phyloP scores from a whole-genome alignment of 2,329 filamentous ascomycete species.

The Thermoascus crustaceus region DNA sequence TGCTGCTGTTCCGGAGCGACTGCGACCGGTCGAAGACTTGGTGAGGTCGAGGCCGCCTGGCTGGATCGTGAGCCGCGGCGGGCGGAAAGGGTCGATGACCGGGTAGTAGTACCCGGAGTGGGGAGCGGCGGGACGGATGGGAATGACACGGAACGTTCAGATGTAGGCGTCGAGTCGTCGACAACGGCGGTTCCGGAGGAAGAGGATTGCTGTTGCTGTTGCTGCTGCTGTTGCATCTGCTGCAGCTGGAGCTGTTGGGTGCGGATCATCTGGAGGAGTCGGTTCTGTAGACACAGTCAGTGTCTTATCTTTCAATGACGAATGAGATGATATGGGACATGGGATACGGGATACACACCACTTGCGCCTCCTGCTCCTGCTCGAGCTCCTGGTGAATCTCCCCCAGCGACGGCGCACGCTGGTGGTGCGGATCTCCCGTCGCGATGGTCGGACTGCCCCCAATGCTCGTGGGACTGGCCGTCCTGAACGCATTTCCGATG shows the following conservation, averaged over 20 bases:
- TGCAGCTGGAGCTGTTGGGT: constrained; percentile 40
- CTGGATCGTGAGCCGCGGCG: constrained; percentile 29
- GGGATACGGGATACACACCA: constrained; percentile 26
- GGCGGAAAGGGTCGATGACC: constrained; percentile 26
- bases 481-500: constrained; percentile 31
- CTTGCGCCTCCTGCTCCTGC: constrained; percentile 45
- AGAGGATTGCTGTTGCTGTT: constrained; percentile 22
- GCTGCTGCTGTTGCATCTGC: constrained; percentile 25
- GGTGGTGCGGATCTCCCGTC: constrained; percentile 41
- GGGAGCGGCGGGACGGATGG: constrained; percentile 24
- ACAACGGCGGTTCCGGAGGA: constrained; percentile 25
- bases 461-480: constrained; percentile 36
- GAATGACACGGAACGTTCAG: constrained; percentile 35
- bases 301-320: constrained; percentile 3
- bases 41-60: constrained; percentile 31
- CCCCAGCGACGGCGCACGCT: constrained; percentile 40
- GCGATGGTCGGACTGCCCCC: constrained; percentile 34
- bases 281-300: constrained; percentile 30
- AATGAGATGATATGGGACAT: too few relatives aligned
- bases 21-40: constrained; percentile 25
- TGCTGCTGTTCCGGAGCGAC: constrained; percentile 9
- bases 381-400: constrained; percentile 45
- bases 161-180: constrained; percentile 37
- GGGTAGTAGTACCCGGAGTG: constrained; percentile 21
- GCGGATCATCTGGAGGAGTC: constrained; percentile 43